Base-by-base conservation (phyloP, 1,139 yeast genomes). In the Suhomyces choctaworum region DNA sequence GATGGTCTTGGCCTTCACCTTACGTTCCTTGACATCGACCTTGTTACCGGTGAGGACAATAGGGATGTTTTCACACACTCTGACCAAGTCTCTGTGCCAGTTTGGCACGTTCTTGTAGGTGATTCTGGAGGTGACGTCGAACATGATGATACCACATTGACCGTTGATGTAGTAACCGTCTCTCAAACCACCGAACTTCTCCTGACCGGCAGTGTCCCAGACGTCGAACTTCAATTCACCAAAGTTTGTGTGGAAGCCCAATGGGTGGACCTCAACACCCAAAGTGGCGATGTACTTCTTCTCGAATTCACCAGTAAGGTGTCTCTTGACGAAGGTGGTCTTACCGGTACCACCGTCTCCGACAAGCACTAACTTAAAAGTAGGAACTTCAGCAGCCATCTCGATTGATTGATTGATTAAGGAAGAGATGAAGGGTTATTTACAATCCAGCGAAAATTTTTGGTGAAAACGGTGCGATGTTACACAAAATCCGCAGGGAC, bases 311-410 rank as follows among this genome's bases (percentile, higher is more conserved):
- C 98, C 98, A 50, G 98, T 92, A 71, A 90, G 83, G 73, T 94
- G 99, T 78, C 99, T 90, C 81, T 92, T 94, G 71, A 94, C 98
- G 58, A 94, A 94, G 46, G 99, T 94, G 77, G 99, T 94, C 83
- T 92, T 90, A 76, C 97, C 97, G 69, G 98, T 92, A 82, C 99
- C 99, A 80, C 99, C 98, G 66, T 92, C 98, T 69, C 98, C 98
- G 70, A 92, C 97, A 62, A 92, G 83, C 59, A 84, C 99, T 68
- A 94, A 83, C 79, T 94, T 94, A 73, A 94, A 92, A 52, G 96
- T 87, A 59, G 98, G 97, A 69, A 89, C 95, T 76, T 86, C 89
- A 70, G 77, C 78, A 54, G 85, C 80, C 82, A 76, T 77, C 48
- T 46, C 44, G 39, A 40, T 42, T 34, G 45, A 42, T 36, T 40